Conservation (phyloP, 2,329 filamentous ascomycete genomes). For the Alternaria sp. region DNA sequence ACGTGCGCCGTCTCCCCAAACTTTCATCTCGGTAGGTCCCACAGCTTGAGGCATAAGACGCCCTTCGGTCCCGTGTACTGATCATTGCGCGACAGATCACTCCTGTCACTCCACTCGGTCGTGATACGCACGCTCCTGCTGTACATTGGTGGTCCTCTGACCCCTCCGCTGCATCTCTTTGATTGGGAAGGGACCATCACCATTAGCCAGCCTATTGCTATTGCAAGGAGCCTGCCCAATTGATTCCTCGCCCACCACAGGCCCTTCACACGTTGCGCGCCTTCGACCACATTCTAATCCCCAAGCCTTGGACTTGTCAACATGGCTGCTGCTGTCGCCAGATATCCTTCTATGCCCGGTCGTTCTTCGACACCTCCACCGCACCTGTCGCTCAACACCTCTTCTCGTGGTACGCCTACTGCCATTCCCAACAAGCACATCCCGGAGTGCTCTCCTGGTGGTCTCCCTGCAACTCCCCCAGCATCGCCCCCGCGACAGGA, state of each 20-base stretch:
- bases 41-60: constrained; percentile 4
- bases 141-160: constrained; percentile 11
- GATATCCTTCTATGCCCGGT: constrained; percentile 44
- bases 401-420: constrained; percentile 62
- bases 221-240: constrained; percentile 3
- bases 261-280: constrained; percentile 33
- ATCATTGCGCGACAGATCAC: constrained; percentile 22
- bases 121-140: constrained; percentile 20
- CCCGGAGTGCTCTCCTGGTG: constrained; percentile 85
- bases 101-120: constrained; percentile 18
- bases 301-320: constrained; percentile 19
- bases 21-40: constrained; percentile 15
- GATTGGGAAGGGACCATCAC: constrained; percentile 18
- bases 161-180: constrained; percentile 11
- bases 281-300: constrained; percentile 26
- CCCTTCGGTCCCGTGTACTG: constrained; percentile 7
- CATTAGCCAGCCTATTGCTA: constrained; percentile 11
- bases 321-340: constrained; percentile 54
- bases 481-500: constrained; percentile 67
- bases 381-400: constrained; percentile 64
- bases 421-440: constrained; percentile 86
- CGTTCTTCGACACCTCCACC: constrained; percentile 57
- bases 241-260: constrained; percentile 10
- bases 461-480: constrained; percentile 60
- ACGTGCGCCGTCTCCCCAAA: constrained; percentile 3